These are phyloP conservation scores for Candolleomyces eurysporus DNA, from an alignment of 768 basidiomycete species.

Conservation along the genomic window DNA sequence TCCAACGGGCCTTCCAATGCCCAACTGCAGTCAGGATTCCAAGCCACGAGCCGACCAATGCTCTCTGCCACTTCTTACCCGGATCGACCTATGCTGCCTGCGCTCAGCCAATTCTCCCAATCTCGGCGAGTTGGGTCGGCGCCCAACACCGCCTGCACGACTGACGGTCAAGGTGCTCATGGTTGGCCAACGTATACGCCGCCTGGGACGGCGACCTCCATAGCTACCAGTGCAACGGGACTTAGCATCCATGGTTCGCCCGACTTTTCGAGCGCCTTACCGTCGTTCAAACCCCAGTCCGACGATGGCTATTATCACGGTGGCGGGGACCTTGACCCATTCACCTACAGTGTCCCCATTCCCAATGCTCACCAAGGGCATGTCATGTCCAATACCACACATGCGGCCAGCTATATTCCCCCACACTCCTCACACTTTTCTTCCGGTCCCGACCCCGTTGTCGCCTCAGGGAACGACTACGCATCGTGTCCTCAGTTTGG, in stretches of 20 bases:
- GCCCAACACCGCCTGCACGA: slow-evolving; percentile 48
- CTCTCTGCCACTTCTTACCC: slow-evolving; percentile 17
- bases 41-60: slow-evolving; percentile 16
- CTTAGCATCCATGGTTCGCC: slow-evolving; percentile 41
- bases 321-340: slow-evolving; percentile 47
- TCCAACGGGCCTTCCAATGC: slow-evolving; percentile 13
- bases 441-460: slow-evolving; percentile 20
- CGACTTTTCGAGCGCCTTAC: slow-evolving; percentile 35
- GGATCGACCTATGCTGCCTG: slow-evolving; percentile 48
- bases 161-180: slow-evolving; percentile 45
- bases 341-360: slow-evolving; percentile 44
- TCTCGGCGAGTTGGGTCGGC: slow-evolving; percentile 48
- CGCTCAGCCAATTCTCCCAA: slow-evolving; percentile 36
- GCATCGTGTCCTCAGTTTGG: slow-evolving; percentile 45
- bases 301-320: slow-evolving; percentile 42
- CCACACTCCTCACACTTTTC: neutral
- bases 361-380: slow-evolving; percentile 22
- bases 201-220: slow-evolving; percentile 54
- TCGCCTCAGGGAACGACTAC: slow-evolving; percentile 31
- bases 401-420: neutral
- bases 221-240: slow-evolving; percentile 43
- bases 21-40: slow-evolving; percentile 17
- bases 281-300: slow-evolving; percentile 31
- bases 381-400: slow-evolving; percentile 17
- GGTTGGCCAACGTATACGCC: slow-evolving; percentile 66